Evolutionary conservation across 1,284 basidiomycete genomes (phyloP).

Genomic region (Tremellales sp.): DNA sequence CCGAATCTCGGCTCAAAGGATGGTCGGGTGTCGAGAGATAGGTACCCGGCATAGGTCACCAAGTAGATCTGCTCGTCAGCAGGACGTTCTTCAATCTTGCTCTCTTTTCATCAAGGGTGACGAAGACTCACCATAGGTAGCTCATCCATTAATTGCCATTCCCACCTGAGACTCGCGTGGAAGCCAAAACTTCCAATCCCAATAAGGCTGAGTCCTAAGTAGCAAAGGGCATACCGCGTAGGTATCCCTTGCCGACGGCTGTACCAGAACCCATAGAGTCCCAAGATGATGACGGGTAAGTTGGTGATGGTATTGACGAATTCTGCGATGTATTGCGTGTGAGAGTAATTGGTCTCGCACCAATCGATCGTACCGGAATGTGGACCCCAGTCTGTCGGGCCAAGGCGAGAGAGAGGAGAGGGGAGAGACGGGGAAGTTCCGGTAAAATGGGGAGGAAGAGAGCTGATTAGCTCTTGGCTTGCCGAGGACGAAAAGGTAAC

Average conservation of each 20-base stretch:
- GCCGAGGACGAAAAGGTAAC: conserved; percentile 7
- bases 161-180: conserved; percentile 45
- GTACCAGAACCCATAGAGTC: conserved; percentile 44
- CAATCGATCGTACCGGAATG: conserved; percentile 38
- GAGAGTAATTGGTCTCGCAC: conserved; percentile 48
- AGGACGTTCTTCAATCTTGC: not conserved
- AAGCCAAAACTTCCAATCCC: conserved; percentile 47
- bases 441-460: not conserved
- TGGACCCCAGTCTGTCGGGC: conserved; percentile 31
- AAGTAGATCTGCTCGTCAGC: conserved; percentile 41
- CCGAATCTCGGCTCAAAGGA: conserved; percentile 36
- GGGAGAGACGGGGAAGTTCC: not conserved
- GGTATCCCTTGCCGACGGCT: conserved; percentile 24
- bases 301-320: conserved; percentile 51
- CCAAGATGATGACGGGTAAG: conserved; percentile 47
- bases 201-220: conserved; percentile 42
- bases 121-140: conserved; percentile 46
- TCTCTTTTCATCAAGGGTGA: not conserved
- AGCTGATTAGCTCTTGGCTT: not conserved
- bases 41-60: conserved; percentile 37
- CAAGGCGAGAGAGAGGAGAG: not conserved
- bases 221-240: conserved; percentile 29
- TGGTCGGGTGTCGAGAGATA: conserved; percentile 40
- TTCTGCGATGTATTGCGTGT: conserved; percentile 48
- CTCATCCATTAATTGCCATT: conserved; percentile 50